These are phyloP conservation scores for Zoysia japonica DNA, from an alignment of 176 grass and related monocot genomes.

Conservation along the genomic window DNA sequence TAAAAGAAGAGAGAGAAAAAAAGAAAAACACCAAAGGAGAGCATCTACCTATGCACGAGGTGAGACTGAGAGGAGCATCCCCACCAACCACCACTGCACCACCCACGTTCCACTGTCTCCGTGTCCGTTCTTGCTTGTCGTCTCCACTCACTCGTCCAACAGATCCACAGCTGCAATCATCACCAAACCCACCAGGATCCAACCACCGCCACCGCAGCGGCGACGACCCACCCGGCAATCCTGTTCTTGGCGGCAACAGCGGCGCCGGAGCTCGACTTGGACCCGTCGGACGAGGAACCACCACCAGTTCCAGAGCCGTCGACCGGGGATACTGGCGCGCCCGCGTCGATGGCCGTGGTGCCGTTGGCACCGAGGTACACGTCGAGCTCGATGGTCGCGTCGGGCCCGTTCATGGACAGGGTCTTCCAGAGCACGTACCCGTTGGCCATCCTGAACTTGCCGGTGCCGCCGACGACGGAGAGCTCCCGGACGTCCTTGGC, in stretches of 20 bases:
- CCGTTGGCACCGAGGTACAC: not conserved
- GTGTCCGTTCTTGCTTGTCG: too few relatives aligned
- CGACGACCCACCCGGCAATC: not conserved
- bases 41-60: too few relatives aligned
- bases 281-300: not conserved
- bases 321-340: not conserved
- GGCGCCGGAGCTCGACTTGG: not conserved
- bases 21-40: too few relatives aligned
- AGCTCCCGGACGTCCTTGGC: conserved; percentile 40
- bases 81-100: too few relatives aligned
- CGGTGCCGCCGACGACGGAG: conserved; percentile 52
- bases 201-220: not conserved
- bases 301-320: not conserved
- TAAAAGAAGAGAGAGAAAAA: too few relatives aligned
- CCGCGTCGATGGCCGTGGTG: not conserved
- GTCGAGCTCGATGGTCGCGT: conserved; percentile 43
- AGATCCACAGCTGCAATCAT: too few relatives aligned
- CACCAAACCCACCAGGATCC: too few relatives aligned
- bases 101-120: too few relatives aligned
- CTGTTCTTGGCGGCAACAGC: too few relatives aligned
- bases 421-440: conserved; percentile 57
- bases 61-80: too few relatives aligned
- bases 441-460: conserved; percentile 44
- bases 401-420: not conserved
- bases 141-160: too few relatives aligned